Evolutionary conservation across 805 yeast genomes (phyloP).

Genomic region (Naumovozyma dairenensis): DNA sequence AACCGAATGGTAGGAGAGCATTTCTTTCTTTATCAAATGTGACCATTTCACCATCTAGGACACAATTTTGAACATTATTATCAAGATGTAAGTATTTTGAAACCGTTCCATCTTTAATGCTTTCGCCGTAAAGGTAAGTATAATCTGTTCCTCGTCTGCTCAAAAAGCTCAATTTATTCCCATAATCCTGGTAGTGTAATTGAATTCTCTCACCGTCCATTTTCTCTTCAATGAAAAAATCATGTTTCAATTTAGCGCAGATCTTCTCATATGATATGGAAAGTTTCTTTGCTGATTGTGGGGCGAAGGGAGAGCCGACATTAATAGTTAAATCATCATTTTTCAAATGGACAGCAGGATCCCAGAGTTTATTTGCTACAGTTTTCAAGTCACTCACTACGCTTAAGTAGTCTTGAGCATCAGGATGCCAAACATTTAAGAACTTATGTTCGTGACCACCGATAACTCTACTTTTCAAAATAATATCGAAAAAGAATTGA

Average conservation of each 20-base stretch:
- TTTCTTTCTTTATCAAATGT: constrained; percentile 60
- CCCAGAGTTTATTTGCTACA: constrained; percentile 49
- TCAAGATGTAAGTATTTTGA: constrained; percentile 40
- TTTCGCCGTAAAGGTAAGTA: constrained; percentile 56
- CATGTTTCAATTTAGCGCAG: constrained; percentile 35
- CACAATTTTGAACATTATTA: constrained; percentile 29
- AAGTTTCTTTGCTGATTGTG: constrained; percentile 62
- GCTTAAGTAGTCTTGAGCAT: constrained; percentile 54
- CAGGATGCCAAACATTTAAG: constrained; percentile 64
- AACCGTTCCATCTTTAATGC: constrained; percentile 40
- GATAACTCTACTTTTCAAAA: constrained; percentile 52
- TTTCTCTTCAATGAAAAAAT: constrained; percentile 77
- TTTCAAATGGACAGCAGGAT: constrained; percentile 38
- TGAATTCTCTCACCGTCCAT: constrained; percentile 89
- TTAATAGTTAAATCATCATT: constrained; percentile 30
- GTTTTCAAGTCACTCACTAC: constrained; percentile 55
- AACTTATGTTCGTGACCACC: constrained; percentile 51
- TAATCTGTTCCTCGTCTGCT: constrained; percentile 68
- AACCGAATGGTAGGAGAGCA: constrained; percentile 66
- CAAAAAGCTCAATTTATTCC: constrained; percentile 27
- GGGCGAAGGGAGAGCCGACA: constrained; percentile 44
- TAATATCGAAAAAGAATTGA: constrained; percentile 56
- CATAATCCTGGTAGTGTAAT: constrained; percentile 51
- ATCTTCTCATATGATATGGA: constrained; percentile 40
- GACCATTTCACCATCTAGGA: constrained; percentile 88